Conservation (phyloP, 441 rosid genomes). For the Syzygium syzygioides region DNA sequence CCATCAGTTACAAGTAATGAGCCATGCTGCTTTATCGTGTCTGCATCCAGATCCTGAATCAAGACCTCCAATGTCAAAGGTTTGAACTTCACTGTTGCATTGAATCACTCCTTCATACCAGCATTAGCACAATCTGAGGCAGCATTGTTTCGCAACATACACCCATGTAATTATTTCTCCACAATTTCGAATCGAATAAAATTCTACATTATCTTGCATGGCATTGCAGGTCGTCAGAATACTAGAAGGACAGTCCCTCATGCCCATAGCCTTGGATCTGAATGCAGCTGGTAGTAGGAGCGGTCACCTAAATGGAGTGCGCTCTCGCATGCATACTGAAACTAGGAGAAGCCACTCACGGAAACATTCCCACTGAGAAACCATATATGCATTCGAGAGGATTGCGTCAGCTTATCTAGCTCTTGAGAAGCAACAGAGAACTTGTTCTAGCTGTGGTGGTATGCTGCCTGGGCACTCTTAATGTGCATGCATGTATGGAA, state of each 20-base stretch:
- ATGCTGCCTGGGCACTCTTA: background rate
- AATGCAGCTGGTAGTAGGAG: constrained; percentile 56
- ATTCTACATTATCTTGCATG: background rate
- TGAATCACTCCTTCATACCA: background rate
- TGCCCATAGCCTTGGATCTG: constrained; percentile 41
- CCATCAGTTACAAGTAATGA: constrained; percentile 48
- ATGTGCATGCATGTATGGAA: background rate
- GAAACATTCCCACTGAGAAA: constrained; percentile 50
- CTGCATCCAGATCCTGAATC: constrained; percentile 49
- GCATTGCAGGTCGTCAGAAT: constrained; percentile 47
- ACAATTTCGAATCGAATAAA: background rate
- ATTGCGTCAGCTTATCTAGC: background rate
- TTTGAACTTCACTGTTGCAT: background rate
- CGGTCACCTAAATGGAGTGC: constrained; percentile 46
- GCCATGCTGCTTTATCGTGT: constrained; percentile 44
- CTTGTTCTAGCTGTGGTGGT: background rate
- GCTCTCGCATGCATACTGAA: constrained; percentile 21
- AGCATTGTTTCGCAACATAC: background rate
- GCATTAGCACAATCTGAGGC: background rate
- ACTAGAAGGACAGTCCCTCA: constrained; percentile 44
- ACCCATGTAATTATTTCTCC: background rate
- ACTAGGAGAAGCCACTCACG: constrained; percentile 36
- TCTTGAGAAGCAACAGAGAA: background rate
- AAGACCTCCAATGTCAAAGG: constrained; percentile 76
- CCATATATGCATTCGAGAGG: background rate